Evolutionary conservation across 2,329 filamentous ascomycete species (phyloP), one percentile per base, ranked within the genome.

Genomic region (Clonostachys rosea): DNA sequence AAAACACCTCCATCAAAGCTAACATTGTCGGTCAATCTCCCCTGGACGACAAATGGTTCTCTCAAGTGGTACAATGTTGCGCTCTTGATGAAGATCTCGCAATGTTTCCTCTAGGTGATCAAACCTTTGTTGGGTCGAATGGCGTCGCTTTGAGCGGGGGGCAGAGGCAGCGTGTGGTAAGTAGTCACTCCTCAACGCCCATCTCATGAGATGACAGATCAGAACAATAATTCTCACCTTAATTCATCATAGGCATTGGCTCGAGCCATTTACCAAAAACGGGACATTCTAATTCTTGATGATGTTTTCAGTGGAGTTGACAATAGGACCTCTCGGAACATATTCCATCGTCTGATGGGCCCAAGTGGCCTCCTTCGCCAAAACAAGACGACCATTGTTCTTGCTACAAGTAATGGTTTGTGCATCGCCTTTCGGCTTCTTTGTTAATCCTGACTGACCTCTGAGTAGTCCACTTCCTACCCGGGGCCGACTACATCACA

Each of bases 291-390:
- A 4, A 58, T 70, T 5, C 60, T 70, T 33, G 67, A 70, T 16
- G 67, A 70, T 34, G 62, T 68, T 2, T 63, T 70, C 8, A 69
- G 67, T 18, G 67, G 66, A 0, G 52, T 72, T 2, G 69, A 73
- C 45, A 61, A 65, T 13, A 59, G 67, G 3, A 74, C 71, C 0
- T 67, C 70, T 35, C 60, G 68, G 18, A 57, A 60, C 6, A 66
- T 74, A 2, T 73, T 72, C 48, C 53, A 54, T 0, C 60, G 58
- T 0, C 59, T 74, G 0, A 69, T 75, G 42, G 63, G 66, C 5
- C 51, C 46, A 5, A 50, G 54, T 24, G 68, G 70, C 0, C 48
- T 74, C 2, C 55, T 69, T n/a, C 55, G 57, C 7, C 55, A 56
- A 34, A 60, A 56, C n/a, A 53, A 52, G 1, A 59, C 56, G 0